phyloP scores from a whole-genome alignment of 202 grass and related monocot species.

The Hordeum pubiflorum region DNA sequence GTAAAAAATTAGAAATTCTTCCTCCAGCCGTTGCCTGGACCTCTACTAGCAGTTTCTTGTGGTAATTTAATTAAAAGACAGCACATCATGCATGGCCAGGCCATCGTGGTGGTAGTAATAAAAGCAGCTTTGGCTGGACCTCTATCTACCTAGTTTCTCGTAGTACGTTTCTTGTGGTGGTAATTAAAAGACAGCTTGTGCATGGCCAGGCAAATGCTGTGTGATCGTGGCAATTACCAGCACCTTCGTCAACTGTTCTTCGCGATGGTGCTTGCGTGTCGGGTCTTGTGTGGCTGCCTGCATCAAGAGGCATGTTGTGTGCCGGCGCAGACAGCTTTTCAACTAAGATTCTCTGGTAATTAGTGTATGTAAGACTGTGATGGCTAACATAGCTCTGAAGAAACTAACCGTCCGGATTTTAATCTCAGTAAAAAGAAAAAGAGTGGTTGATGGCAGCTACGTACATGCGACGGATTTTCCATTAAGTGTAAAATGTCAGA shows the following conservation, averaged over 20 bases:
- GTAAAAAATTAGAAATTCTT: conserved; percentile 3
- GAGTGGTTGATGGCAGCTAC: too few relatives aligned
- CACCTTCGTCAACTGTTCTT: neutral
- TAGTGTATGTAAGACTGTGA: neutral
- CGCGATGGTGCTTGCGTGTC: neutral
- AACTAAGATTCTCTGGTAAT: neutral
- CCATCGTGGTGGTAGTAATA: neutral
- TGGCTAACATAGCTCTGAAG: neutral
- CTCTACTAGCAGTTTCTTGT: neutral
- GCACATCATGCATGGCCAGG: neutral
- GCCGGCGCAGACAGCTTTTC: neutral
- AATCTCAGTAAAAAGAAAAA: too few relatives aligned
- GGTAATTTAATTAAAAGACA: conserved; percentile 11
- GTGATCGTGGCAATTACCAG: neutral
- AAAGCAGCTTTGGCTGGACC: neutral
- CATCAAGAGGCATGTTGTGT: conserved; percentile 5
- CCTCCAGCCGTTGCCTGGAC: neutral
- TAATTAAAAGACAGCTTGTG: neutral
- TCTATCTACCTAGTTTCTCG: neutral
- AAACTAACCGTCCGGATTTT: neutral
- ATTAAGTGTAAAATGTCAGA: too few relatives aligned
- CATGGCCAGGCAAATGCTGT: conserved; percentile 15
- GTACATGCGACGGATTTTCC: too few relatives aligned
- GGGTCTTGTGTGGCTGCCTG: neutral
- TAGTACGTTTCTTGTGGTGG: neutral